A percentile compares a stretch with the other conserved stretches of the same genome.
Evolutionary conservation across 768 basidiomycete species (phyloP).

Genomic region (Scleroderma citrinum): DNA sequence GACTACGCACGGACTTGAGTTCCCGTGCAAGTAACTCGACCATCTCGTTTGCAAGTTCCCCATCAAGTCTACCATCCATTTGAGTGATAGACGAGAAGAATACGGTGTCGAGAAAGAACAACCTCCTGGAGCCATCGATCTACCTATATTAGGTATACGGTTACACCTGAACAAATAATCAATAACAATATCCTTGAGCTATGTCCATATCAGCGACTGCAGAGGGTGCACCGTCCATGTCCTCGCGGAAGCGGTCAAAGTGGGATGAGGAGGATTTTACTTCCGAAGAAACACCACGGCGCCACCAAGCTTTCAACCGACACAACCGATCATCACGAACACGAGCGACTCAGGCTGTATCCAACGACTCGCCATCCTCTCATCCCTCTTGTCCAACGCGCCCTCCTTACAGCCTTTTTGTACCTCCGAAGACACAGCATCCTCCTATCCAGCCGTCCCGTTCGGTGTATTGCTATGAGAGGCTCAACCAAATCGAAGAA

Average conservation of each 20-base stretch:
- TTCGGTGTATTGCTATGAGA: constrained; percentile 90
- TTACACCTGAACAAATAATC: too few relatives aligned
- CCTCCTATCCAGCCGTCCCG: constrained; percentile 82
- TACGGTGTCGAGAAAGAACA: too few relatives aligned
- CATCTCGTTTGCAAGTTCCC: constrained; percentile 21
- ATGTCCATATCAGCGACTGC: constrained; percentile 22
- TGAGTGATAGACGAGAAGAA: not conserved
- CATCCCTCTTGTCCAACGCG: constrained; percentile 11
- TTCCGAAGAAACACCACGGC: constrained; percentile 29
- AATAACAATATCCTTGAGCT: constrained; percentile 1
- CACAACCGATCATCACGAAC: constrained; percentile 39
- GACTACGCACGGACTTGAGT: constrained; percentile 17
- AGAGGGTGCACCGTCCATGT: constrained; percentile 39
- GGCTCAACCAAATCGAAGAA: constrained; percentile 97
- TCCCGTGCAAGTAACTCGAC: constrained; percentile 21
- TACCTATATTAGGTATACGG: too few relatives aligned
- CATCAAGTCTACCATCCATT: constrained; percentile 21
- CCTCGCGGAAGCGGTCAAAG: constrained; percentile 70
- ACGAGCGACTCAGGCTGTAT: constrained; percentile 6
- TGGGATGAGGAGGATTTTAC: constrained; percentile 55
- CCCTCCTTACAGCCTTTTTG: constrained; percentile 56
- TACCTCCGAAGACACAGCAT: constrained; percentile 70
- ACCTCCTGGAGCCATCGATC: too few relatives aligned
- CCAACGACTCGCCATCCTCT: constrained; percentile 13
- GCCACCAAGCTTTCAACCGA: constrained; percentile 46